Conservation (phyloP, 2,329 filamentous ascomycete genomes). For the Escovopsis sp. region DNA sequence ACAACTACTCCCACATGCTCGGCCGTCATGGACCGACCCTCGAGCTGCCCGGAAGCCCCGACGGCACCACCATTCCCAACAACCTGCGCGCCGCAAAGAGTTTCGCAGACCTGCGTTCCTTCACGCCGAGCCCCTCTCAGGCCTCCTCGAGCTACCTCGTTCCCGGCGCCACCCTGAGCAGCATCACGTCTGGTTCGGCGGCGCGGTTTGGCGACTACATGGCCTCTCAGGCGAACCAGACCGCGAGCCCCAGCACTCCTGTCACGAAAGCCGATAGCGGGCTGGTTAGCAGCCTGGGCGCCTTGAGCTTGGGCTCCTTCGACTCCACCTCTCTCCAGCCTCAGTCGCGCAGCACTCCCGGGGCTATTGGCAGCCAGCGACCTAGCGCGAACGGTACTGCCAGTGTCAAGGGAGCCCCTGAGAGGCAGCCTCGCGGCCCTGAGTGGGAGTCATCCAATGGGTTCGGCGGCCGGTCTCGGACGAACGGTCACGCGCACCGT, state of each 20-base stretch:
- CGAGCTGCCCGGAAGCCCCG: constrained; percentile 70
- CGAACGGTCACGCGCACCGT: constrained; percentile 46
- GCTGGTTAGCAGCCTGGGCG: constrained; percentile 33
- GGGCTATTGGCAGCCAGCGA: constrained; percentile 51
- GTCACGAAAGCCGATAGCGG: constrained; percentile 24
- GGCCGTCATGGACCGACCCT: constrained; percentile 75
- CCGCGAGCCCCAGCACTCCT: constrained; percentile 23
- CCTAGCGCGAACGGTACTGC: constrained; percentile 31
- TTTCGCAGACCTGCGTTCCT: constrained; percentile 87
- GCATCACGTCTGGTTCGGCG: constrained; percentile 27
- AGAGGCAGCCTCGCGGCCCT: constrained; percentile 49
- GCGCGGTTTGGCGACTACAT: constrained; percentile 34
- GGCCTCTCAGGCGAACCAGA: constrained; percentile 18
- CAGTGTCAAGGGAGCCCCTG: constrained; percentile 33
- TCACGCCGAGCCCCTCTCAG: constrained; percentile 87
- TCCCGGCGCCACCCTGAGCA: constrained; percentile 34
- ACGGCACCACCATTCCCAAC: constrained; percentile 47
- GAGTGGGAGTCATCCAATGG: constrained; percentile 43
- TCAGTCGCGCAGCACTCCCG: constrained; percentile 33
- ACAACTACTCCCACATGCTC: constrained; percentile 56
- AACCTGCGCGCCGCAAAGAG: constrained; percentile 90
- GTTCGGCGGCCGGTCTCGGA: constrained; percentile 37
- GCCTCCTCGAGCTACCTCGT: constrained; percentile 60
- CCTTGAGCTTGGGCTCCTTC: constrained; percentile 36
- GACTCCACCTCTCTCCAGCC: constrained; percentile 27